Evolutionary conservation across 148 eudicot genomes (phyloP).

Genomic region (Fagopyrum esculentum): DNA sequence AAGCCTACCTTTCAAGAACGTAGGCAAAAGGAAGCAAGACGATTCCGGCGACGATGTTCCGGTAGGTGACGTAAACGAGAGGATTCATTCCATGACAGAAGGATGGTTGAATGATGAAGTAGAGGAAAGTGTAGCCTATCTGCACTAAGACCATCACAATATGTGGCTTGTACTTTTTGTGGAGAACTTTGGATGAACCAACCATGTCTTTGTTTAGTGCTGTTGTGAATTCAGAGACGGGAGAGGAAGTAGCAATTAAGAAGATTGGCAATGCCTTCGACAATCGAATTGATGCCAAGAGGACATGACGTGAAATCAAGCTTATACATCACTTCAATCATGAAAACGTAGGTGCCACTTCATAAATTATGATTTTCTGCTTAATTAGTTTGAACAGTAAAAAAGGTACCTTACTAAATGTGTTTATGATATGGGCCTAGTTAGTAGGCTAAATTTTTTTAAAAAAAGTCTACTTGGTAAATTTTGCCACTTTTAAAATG

Average conservation of each 20-base stretch:
- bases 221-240: conserved; percentile 35
- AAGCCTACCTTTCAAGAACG: conserved; percentile 63
- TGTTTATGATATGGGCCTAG: too few relatives aligned
- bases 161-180: conserved; percentile 52
- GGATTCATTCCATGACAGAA: conserved; percentile 82
- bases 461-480: too few relatives aligned
- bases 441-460: too few relatives aligned
- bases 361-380: not conserved
- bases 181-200: conserved; percentile 14
- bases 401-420: too few relatives aligned
- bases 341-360: conserved; percentile 28
- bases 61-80: conserved; percentile 64
- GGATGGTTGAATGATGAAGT: conserved; percentile 69
- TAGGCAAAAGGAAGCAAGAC: conserved; percentile 62
- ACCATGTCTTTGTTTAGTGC: conserved; percentile 26
- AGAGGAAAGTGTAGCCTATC: conserved; percentile 53
- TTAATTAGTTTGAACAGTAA: too few relatives aligned
- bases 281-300: conserved; percentile 42
- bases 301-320: conserved; percentile 40
- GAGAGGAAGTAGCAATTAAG: conserved; percentile 43
- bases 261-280: conserved; percentile 46
- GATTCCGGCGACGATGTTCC: conserved; percentile 52
- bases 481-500: too few relatives aligned
- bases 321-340: conserved; percentile 39
- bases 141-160: conserved; percentile 56